Conservation (phyloP, 345 rosid species). For the Citrus australasica region DNA sequence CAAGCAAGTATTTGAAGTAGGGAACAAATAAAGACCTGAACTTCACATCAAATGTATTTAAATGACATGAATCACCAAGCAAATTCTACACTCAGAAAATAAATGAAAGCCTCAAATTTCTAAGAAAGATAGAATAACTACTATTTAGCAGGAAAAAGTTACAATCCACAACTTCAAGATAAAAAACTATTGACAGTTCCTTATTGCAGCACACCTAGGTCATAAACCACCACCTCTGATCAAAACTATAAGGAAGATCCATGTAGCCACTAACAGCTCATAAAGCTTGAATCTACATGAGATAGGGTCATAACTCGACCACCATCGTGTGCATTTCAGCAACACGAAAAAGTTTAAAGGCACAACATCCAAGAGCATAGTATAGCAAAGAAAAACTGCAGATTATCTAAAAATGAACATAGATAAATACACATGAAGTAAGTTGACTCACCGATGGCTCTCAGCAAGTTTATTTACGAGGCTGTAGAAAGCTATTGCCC, state of each 20-base stretch:
- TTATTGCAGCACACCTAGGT: background rate
- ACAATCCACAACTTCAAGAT: background rate
- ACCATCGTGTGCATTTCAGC: background rate
- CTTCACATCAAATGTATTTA: background rate
- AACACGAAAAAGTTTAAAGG: background rate
- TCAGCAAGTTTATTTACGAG: conserved; percentile 76
- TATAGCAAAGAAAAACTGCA: background rate
- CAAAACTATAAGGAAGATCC: background rate
- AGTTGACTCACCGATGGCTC: conserved; percentile 64
- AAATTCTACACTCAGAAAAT: background rate
- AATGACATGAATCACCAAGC: background rate
- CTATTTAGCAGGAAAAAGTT: background rate
- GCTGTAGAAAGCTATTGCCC: conserved; percentile 76
- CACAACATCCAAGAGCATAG: background rate
- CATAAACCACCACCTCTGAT: background rate
- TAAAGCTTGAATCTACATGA: background rate
- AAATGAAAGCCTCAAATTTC: background rate
- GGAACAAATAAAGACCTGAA: conserved; percentile 92
- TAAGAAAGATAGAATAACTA: background rate
- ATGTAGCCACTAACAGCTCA: background rate
- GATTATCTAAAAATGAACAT: background rate
- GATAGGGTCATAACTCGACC: background rate
- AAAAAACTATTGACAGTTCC: background rate
- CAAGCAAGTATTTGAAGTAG: conserved; percentile 77
- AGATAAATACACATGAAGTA: background rate